Evolutionary conservation across 1,284 basidiomycete species (phyloP).

Genomic region (Uromyces viciae-fabae): DNA sequence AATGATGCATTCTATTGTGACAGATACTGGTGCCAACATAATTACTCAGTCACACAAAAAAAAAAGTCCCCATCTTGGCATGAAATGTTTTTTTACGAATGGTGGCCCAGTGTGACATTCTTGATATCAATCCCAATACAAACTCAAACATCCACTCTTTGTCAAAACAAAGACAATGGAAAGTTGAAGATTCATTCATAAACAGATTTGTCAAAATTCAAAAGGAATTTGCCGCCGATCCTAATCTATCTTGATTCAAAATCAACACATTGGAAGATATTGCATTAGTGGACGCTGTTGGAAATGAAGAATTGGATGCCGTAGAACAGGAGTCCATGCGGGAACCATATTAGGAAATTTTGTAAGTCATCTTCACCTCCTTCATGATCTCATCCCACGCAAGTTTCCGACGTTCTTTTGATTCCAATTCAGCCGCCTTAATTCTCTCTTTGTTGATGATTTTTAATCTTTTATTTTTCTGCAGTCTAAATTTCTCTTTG

Average conservation of each 20-base stretch:
- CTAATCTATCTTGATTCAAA: neutral
- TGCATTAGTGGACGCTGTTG: neutral
- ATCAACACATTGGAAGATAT: neutral
- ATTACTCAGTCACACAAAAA: slow-evolving; percentile 1
- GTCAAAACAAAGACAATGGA: neutral
- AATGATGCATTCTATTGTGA: neutral
- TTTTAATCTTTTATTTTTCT: too few relatives aligned
- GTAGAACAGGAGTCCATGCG: neutral
- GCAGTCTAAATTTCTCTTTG: too few relatives aligned
- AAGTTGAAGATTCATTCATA: neutral
- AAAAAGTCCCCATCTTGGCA: neutral
- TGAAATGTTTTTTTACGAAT: neutral
- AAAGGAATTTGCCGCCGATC: neutral
- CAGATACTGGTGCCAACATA: neutral
- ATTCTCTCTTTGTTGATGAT: too few relatives aligned
- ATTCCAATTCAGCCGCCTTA: too few relatives aligned
- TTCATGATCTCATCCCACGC: neutral
- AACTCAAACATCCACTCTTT: neutral
- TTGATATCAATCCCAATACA: neutral
- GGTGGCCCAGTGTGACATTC: neutral
- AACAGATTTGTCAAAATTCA: neutral
- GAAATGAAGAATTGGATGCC: neutral
- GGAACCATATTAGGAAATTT: neutral
- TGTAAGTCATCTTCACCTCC: neutral
- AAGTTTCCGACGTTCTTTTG: too few relatives aligned